Percentiles rank a stretch among this genome's conserved stretches.
These are phyloP conservation scores for Mayamaea pseudoterrestris DNA, from an alignment of 108 stramenopile genomes.

Conservation along the genomic window DNA sequence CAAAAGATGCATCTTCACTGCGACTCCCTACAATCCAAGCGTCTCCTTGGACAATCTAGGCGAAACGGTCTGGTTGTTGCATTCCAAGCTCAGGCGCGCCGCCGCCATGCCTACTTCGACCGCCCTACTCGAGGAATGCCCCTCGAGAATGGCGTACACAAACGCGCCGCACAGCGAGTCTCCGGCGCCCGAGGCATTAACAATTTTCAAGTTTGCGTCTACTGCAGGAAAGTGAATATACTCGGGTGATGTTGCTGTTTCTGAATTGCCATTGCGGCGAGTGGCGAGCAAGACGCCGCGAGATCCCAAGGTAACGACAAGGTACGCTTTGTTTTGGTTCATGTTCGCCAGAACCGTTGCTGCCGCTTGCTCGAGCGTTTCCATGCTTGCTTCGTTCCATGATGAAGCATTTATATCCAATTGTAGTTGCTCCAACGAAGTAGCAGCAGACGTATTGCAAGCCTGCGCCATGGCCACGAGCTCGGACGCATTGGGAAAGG, in stretches of 20 bases:
- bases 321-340: conserved; percentile 18
- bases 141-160: conserved; percentile 37
- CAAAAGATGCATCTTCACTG: too few relatives aligned
- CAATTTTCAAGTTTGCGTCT: conserved; percentile 7
- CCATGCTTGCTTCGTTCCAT: too few relatives aligned
- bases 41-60: too few relatives aligned
- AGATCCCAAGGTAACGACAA: conserved; percentile 36
- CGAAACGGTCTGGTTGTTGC: conserved; percentile 30
- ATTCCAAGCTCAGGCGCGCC: conserved; percentile 31
- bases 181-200: conserved; percentile 51
- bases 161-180: conserved; percentile 54
- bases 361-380: not conserved
- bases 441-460: not conserved
- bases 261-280: not conserved
- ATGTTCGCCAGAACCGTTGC: conserved; percentile 22
- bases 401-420: too few relatives aligned
- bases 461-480: conserved; percentile 33
- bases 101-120: conserved; percentile 39
- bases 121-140: conserved; percentile 17
- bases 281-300: conserved; percentile 33
- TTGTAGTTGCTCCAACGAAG: conserved; percentile 8
- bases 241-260: too few relatives aligned
- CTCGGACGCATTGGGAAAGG: conserved; percentile 56
- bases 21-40: too few relatives aligned
- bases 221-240: conserved; percentile 23